Evolutionary conservation across 176 grass and related monocot species (phyloP), one percentile per base, ranked within the genome.

Genomic region (Poa pratensis): DNA sequence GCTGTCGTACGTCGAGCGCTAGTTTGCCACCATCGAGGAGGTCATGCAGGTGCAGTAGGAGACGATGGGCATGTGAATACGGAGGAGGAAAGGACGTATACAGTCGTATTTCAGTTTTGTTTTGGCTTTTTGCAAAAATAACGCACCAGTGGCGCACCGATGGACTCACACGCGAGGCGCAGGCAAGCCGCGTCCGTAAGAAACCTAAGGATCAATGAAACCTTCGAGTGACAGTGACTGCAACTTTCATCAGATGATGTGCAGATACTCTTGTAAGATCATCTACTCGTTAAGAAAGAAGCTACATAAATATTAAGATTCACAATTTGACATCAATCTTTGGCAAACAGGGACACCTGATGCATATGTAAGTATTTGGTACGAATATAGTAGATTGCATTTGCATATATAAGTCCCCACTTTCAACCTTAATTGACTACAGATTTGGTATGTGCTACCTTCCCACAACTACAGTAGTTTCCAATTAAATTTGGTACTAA

Each of bases 181-280:
- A 40, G 37, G 37, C 37, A 32, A 32, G 30, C 30, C 30, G 30
- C 30, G 30, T 32, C 32, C 24, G 7, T 71, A 77, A 69, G 17
- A 84, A 81, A 81, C 22, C 7, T 22, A 39, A 65, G 20, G 22
- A 65, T 73, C 10, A 80, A 58, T 83, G 27, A 24, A 65, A 87
- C 6, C 30, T 19, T 12, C 3, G 37, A 81, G 72, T 49, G 37
- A 69, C 50, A 81, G 72, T 49, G 37, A 69, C 54, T 48, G 24
- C 55, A 60, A 71, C n/a, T 20, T 69, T 34, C 12, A 42, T 35
- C 65, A 80, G 76, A 86, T 48, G 65, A 72, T 2, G 20, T 62
- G 20, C 13, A 24, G 42, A 80, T 40, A 63, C 28, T 60, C 15
- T 40, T 51, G 7, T 51, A 80, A 32, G 54, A 80, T 73, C 60